phyloP scores from a whole-genome alignment of 176 grass and related monocot species.

The Avena eriantha region DNA sequence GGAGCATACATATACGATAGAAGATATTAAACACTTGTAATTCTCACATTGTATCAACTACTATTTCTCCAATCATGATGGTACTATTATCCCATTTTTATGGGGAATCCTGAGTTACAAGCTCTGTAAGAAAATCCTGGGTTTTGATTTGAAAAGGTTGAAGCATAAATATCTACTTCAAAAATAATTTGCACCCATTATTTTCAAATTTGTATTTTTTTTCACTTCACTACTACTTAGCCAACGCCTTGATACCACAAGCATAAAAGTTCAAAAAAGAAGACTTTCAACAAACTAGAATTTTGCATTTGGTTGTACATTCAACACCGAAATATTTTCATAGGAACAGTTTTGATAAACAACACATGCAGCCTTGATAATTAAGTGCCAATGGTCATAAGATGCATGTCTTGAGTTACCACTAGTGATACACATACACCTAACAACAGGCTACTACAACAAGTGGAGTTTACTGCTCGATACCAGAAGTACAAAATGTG shows the following conservation, averaged over 20 bases:
- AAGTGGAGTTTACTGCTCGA: neutral
- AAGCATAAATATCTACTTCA: neutral
- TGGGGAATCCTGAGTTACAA: neutral
- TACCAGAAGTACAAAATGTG: no score
- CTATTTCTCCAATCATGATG: neutral
- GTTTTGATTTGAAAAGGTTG: neutral
- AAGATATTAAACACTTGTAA: neutral
- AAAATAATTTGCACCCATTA: neutral
- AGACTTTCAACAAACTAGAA: neutral
- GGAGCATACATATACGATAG: neutral
- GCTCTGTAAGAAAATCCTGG: neutral
- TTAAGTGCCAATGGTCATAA: neutral
- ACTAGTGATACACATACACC: slow-evolving; percentile 41
- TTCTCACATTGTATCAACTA: slow-evolving; percentile 10
- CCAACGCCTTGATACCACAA: no score
- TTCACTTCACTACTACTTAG: no score
- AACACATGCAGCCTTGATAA: neutral
- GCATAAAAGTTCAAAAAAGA: no score
- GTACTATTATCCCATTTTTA: neutral
- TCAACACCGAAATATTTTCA: neutral
- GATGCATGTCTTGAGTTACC: slow-evolving; percentile 36
- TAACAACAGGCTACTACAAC: neutral
- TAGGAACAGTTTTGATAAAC: neutral
- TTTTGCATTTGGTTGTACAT: neutral
- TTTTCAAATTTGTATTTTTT: neutral